Conservation (phyloP, 345 rosid genomes). For the Camelina sativa region DNA sequence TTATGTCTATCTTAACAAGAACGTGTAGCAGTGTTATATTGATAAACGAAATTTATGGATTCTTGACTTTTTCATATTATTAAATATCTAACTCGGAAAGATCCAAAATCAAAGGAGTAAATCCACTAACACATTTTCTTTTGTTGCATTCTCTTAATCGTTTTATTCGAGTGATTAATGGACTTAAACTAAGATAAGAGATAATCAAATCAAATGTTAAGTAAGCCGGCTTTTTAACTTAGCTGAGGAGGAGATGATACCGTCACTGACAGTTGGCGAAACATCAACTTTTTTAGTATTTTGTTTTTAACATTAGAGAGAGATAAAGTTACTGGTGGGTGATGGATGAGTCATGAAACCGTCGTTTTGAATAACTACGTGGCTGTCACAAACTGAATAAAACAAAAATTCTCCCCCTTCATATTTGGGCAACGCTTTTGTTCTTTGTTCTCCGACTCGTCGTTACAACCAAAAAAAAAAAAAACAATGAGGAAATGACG, state of each 20-base stretch:
- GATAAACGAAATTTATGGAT: conserved; percentile 35
- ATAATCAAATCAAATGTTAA: no score
- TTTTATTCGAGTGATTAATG: conserved; percentile 28
- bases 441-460: conserved; percentile 35
- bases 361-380: conserved; percentile 34
- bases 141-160: neutral
- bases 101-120: conserved; percentile 42
- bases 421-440: conserved; percentile 41
- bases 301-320: neutral
- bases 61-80: conserved; percentile 36
- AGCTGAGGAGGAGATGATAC: no score
- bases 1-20: conserved; percentile 26
- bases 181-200: neutral
- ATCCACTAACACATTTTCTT: neutral
- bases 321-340: conserved; percentile 39
- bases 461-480: conserved; percentile 22
- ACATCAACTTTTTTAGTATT: no score
- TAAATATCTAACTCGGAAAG: conserved; percentile 8
- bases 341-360: conserved; percentile 27
- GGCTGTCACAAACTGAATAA: conserved; percentile 38
- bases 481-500: neutral
- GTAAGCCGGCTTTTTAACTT: no score
- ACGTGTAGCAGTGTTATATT: conserved; percentile 46
- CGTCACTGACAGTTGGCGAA: no score
- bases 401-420: conserved; percentile 27